Percentiles rank a stretch among this genome's conserved stretches.
phyloP scores from a whole-genome alignment of 2,329 filamentous ascomycete species.

The Hypoxylon sp. region DNA sequence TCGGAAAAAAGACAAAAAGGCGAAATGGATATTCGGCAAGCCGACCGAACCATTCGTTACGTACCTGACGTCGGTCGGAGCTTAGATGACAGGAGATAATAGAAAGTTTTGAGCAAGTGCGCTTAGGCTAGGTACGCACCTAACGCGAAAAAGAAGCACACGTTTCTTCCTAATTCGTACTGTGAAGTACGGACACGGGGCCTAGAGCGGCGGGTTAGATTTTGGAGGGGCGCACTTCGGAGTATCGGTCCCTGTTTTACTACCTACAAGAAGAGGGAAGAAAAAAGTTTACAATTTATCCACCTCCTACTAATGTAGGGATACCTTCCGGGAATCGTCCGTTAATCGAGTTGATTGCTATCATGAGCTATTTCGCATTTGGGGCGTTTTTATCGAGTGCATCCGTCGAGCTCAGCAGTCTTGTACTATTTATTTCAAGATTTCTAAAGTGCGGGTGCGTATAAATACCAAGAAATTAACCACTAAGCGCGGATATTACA shows the following conservation, averaged over 20 bases:
- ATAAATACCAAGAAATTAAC: conserved; percentile 9
- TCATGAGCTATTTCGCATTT: conserved; percentile 15
- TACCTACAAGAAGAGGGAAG: conserved; percentile 18
- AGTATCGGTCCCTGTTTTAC: conserved; percentile 46
- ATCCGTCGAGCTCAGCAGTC: conserved; percentile 9
- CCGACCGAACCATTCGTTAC: conserved; percentile 30
- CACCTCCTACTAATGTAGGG: conserved; percentile 22
- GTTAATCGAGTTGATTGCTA: conserved; percentile 23
- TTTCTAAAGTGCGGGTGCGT: conserved; percentile 16
- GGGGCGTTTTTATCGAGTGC: neutral
- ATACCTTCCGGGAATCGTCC: conserved; percentile 19
- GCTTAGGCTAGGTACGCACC: conserved; percentile 25
- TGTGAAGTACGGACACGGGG: conserved; percentile 41
- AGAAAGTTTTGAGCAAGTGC: conserved; percentile 18
- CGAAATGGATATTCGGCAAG: conserved; percentile 24
- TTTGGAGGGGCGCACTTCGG: conserved; percentile 33
- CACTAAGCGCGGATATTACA: conserved; percentile 18
- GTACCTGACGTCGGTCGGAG: conserved; percentile 34
- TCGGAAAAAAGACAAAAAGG: conserved; percentile 12
- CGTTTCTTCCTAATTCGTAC: conserved; percentile 27
- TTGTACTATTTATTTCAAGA: conserved; percentile 5
- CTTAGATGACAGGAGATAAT: conserved; percentile 28
- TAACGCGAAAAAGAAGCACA: conserved; percentile 15
- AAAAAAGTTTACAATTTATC: neutral
- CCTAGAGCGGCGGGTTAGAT: conserved; percentile 37